Evolutionary conservation across 2,329 filamentous ascomycete species (phyloP), one percentile per base, ranked within the genome.

Genomic region (Elsinoe necatrix): DNA sequence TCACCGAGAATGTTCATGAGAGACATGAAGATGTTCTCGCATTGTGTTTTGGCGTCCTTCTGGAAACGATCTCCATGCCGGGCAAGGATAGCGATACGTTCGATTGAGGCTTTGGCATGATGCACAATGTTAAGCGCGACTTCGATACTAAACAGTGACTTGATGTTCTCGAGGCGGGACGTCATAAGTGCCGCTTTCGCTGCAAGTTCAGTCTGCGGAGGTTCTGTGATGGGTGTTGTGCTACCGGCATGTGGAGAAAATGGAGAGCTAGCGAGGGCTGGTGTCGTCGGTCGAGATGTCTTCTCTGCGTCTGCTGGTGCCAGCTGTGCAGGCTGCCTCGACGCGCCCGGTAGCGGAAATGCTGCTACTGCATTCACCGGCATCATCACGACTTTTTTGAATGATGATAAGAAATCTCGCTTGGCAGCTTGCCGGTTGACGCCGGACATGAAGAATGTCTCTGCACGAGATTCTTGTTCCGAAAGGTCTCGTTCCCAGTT

Each of bases 351-450:
- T 47, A 20, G 67, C 59, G 78, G 78, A n/a, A 75, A 81, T 47
- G 80, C 84, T 1, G 89, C 88, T 3, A 97, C 76, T 7, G 90
- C 92, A 54, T 89, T 95, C 50, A 98, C 92, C 1, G 93, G 93
- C 84, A 95, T 95, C 91, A 98, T 96, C 62, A 98, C 88, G 7
- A 98, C 93, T 71, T 97, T 97, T 68, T 90, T 96, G 77, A 98
- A 98, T 0, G 91, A 95, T 45, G 85, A 93, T 60, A 98, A 69
- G 65, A 98, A 98, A 68, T 98, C 93, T 63, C 90, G 89, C 73
- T 98, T 98, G 61, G 95, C 93, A 0, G 90, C 93, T 68, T 95
- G 90, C 23, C 93, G 82, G 67, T 92, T 96, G 66, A 97, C 83
- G 68, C 90, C 96, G 21, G 86, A 87, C 92, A 97, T 96, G 73